A percentile compares a stretch with the other conserved stretches of the same genome.
Conservation (phyloP, 441 rosid genomes). For the Aleurites moluccanus region DNA sequence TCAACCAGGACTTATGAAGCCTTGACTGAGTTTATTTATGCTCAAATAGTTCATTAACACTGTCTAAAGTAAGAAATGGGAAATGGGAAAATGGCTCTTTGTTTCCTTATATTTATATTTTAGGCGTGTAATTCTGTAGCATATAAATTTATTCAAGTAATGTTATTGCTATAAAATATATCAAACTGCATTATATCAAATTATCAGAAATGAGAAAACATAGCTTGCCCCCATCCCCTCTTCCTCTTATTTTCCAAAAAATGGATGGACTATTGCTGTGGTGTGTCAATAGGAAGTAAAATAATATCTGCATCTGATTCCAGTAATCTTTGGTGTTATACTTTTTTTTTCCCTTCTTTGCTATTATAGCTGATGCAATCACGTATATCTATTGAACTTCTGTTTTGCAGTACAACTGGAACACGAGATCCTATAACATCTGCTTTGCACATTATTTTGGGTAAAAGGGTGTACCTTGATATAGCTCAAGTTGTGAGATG, state of each 20-base stretch:
- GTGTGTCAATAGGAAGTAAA: not conserved
- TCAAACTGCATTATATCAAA: not conserved
- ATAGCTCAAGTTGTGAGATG: slow-evolving; percentile 94
- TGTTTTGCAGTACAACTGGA: slow-evolving; percentile 80
- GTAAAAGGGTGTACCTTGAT: slow-evolving; percentile 76
- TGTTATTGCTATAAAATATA: not conserved
- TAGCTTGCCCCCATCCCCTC: not conserved
- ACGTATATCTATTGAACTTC: slow-evolving; percentile 5
- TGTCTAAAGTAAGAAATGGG: not conserved
- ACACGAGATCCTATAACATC: slow-evolving; percentile 91
- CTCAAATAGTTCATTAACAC: not conserved
- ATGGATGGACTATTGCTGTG: not conserved
- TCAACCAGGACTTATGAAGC: not conserved
- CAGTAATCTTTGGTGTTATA: not conserved
- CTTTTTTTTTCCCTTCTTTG: not conserved
- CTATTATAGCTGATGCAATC: slow-evolving; percentile 1
- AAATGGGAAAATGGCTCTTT: not conserved
- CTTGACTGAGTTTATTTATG: not conserved
- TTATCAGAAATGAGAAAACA: not conserved
- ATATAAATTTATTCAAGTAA: not conserved
- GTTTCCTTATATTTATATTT: not conserved
- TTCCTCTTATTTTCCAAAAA: not conserved
- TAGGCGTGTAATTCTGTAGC: not conserved
- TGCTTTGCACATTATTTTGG: slow-evolving; percentile 81
- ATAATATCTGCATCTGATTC: not conserved